phyloP scores from a whole-genome alignment of 2,329 filamentous ascomycete genomes.

The Scedosporium apiospermum region DNA sequence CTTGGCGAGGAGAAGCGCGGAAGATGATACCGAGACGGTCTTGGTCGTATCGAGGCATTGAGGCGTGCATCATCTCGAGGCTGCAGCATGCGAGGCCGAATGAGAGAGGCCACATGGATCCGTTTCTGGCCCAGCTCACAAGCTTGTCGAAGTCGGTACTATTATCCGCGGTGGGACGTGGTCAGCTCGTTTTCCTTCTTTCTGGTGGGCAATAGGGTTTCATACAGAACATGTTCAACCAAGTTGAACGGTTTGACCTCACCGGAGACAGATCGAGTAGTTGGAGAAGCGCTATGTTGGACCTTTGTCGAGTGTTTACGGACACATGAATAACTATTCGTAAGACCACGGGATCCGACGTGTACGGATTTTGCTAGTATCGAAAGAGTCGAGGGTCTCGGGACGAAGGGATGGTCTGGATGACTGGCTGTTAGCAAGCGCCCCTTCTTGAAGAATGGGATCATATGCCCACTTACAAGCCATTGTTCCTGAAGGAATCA shows the following conservation, averaged over 20 bases:
- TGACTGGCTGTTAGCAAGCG: not conserved
- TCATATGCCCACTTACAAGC: not conserved
- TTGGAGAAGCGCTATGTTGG: not conserved
- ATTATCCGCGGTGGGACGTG: not conserved
- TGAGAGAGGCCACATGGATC: constrained; percentile 80
- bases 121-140: constrained; percentile 76
- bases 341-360: too few relatives aligned
- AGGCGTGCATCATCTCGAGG: constrained; percentile 88
- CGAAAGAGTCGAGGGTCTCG: not conserved
- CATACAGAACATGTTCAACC: not conserved
- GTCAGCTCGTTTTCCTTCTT: not conserved
- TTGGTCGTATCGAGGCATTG: constrained; percentile 80
- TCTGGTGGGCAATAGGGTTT: not conserved
- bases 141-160: constrained; percentile 72
- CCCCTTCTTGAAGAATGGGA: not conserved
- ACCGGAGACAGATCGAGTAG: not conserved
- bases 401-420: not conserved
- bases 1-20: constrained; percentile 77
- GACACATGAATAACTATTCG: not conserved
- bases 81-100: constrained; percentile 85
- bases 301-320: not conserved
- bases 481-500: not conserved
- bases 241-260: not conserved
- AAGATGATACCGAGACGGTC: constrained; percentile 86
- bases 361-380: too few relatives aligned